Evolutionary conservation across 495 filamentous ascomycete genomes (phyloP), one percentile per base, ranked within the genome.

Genomic region (Neurospora sublineolata): DNA sequence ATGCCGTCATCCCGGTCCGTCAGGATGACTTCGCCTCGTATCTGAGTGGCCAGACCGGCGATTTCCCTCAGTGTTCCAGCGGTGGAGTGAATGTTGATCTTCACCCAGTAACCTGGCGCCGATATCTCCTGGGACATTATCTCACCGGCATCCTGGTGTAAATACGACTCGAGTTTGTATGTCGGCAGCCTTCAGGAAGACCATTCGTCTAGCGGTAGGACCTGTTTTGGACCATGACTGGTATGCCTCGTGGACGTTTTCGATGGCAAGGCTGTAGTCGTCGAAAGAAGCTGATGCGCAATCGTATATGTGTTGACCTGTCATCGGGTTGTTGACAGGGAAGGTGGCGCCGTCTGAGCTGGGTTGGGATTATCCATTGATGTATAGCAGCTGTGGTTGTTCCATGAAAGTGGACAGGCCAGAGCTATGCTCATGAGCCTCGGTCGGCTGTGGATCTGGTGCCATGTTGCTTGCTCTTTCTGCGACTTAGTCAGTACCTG

Each of bases 171-270:
- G 70, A 94, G 79, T 69, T 93, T 85, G 12, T 69, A 93, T 85
- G 12, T 89, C 87, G 14, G 90, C 88, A 14, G 89, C 89, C 71
- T 86, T 87, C n/a, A 89, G 77, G 67, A 94, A 81, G 73, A 94
- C 89, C 42, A 87, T 82, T 40, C 90, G 86, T 68, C 89, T 87
- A 12, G 83, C 78, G 42, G 82, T 81, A 9, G 90, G 86, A 69
- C 85, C 86, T 1, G 84, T 86, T 60, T 85, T 82, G 37, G 83
- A 82, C 92, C 92, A 94, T 41, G 84, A 77, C 37, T 85, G 85
- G 77, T 90, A 90, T 5, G 92, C 91, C 4, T 80, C 82, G 46
- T 89, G 76, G 0, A 92, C 91, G 5, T 86, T 82, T 39, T 85
- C 81, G 60, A 91, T 82, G 38, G 90, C 90, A 33, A 78, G 71